phyloP scores from a whole-genome alignment of 1,139 yeast genomes.

The Diutina ranongensis region DNA sequence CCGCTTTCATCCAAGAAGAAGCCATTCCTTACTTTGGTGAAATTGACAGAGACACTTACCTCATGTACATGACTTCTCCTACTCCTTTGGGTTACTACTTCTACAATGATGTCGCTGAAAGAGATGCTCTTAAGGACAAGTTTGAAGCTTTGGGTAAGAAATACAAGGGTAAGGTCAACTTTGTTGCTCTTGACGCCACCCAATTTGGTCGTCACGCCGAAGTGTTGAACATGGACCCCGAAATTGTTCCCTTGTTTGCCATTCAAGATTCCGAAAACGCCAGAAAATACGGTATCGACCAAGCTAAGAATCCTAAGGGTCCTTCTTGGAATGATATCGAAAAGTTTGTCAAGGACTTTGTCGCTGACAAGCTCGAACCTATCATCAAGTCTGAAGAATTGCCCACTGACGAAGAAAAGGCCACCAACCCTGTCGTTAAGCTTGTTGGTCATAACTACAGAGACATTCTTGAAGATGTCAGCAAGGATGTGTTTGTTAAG shows the following conservation, averaged over 20 bases:
- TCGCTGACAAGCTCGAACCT: slow-evolving; percentile 57
- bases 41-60: slow-evolving; percentile 72
- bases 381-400: slow-evolving; percentile 76
- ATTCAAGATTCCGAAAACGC: slow-evolving; percentile 63
- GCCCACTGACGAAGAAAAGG: slow-evolving; percentile 57
- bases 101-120: slow-evolving; percentile 60
- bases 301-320: slow-evolving; percentile 28
- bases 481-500: slow-evolving; percentile 83
- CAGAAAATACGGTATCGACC: slow-evolving; percentile 64
- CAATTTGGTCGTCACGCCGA: slow-evolving; percentile 84
- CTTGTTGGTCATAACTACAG: slow-evolving; percentile 83
- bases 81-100: slow-evolving; percentile 84
- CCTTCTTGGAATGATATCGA: slow-evolving; percentile 34
- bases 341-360: slow-evolving; percentile 52
- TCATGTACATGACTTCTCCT: slow-evolving; percentile 58
- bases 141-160: slow-evolving; percentile 59
- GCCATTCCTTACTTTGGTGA: slow-evolving; percentile 86
- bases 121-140: slow-evolving; percentile 38
- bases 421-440: slow-evolving; percentile 61
- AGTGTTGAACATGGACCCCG: slow-evolving; percentile 69
- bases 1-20: slow-evolving; percentile 53
- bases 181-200: slow-evolving; percentile 80
- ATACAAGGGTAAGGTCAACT: slow-evolving; percentile 71
- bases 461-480: slow-evolving; percentile 49
- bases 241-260: slow-evolving; percentile 82